These are phyloP conservation scores for Tylopilus plumbeoviolaceoides DNA, from an alignment of 768 basidiomycete genomes.

Conservation along the genomic window DNA sequence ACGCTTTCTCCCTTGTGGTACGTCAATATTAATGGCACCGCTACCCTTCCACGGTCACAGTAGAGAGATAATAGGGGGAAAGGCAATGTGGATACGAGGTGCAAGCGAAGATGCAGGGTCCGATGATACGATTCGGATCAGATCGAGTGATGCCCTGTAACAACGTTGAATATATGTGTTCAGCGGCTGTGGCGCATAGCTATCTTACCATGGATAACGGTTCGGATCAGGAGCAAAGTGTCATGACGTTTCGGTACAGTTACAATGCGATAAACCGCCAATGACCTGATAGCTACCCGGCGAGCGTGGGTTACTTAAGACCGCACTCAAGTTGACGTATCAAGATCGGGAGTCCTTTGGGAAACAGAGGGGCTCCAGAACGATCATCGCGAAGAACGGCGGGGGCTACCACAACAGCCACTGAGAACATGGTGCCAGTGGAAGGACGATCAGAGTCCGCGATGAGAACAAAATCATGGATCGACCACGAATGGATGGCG, in stretches of 20 bases:
- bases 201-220: slow-evolving; percentile 3
- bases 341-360: background rate
- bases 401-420: background rate
- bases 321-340: background rate
- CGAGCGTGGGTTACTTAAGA: background rate
- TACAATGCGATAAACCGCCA: background rate
- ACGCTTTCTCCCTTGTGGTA: background rate
- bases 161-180: slow-evolving; percentile 8
- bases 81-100: slow-evolving; percentile 1
- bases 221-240: background rate
- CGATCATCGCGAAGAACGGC: background rate
- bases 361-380: background rate
- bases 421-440: background rate
- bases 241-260: slow-evolving; percentile 2
- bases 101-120: slow-evolving; percentile 18
- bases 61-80: background rate
- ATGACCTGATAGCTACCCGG: background rate
- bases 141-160: slow-evolving; percentile 14
- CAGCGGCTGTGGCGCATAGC: slow-evolving; percentile 1
- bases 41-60: background rate
- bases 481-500: no score
- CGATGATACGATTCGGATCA: slow-evolving; percentile 13
- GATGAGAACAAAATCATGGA: background rate
- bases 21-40: slow-evolving; percentile 3
- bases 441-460: background rate